These are phyloP conservation scores for Solanum tacnaense DNA, from an alignment of 257 asterid species.

Conservation along the genomic window DNA sequence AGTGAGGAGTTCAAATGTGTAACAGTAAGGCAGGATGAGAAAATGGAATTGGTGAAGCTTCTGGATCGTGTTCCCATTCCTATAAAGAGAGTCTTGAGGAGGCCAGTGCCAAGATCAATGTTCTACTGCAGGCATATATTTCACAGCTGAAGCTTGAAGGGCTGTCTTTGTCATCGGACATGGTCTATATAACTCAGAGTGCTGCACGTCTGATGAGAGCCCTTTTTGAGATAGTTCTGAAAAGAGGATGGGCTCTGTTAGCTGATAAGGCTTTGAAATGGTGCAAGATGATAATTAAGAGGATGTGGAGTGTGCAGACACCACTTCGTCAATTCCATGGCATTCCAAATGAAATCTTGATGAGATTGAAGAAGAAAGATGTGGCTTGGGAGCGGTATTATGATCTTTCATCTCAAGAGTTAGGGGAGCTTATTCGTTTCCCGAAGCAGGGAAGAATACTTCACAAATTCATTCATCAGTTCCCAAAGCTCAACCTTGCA, in stretches of 20 bases:
- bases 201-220: slow-evolving; percentile 33
- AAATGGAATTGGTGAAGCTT: slow-evolving; percentile 30
- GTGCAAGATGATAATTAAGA: slow-evolving; percentile 32
- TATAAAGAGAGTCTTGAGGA: slow-evolving; percentile 31
- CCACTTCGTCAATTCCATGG: slow-evolving; percentile 37
- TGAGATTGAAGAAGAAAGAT: slow-evolving; percentile 27
- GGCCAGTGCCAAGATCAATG: slow-evolving; percentile 35
- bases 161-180: slow-evolving; percentile 28
- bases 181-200: slow-evolving; percentile 39
- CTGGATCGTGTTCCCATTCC: slow-evolving; percentile 29
- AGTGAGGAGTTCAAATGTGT: slow-evolving; percentile 36
- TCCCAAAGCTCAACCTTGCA: slow-evolving; percentile 28
- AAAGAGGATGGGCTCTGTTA: slow-evolving; percentile 30
- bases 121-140: slow-evolving; percentile 28
- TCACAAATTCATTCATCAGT: slow-evolving; percentile 28
- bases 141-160: slow-evolving; percentile 35
- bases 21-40: slow-evolving; percentile 33
- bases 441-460: slow-evolving; percentile 21
- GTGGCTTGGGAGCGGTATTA: slow-evolving; percentile 30
- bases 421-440: slow-evolving; percentile 21
- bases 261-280: slow-evolving; percentile 32
- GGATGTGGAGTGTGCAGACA: slow-evolving; percentile 38
- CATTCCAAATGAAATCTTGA: slow-evolving; percentile 25
- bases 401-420: slow-evolving; percentile 25
- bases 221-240: slow-evolving; percentile 26